A percentile compares a stretch with the other conserved stretches of the same genome.
Conservation (phyloP, 305 asterid genomes). For the Solanum hybrid region DNA sequence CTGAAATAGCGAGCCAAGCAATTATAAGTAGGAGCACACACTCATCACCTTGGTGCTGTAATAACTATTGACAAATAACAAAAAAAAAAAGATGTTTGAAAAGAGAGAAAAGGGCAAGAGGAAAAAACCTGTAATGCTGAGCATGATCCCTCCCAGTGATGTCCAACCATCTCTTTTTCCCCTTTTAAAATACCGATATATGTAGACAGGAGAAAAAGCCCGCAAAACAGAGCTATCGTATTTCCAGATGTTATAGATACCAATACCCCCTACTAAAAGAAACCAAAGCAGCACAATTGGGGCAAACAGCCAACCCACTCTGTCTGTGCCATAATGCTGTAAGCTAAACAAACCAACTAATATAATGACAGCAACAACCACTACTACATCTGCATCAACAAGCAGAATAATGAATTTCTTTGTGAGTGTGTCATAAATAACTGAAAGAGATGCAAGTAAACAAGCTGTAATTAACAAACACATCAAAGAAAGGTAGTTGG, state of each 20-base stretch:
- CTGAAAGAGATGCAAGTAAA: neutral
- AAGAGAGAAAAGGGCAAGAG: neutral
- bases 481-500: neutral
- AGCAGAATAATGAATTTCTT: constrained; percentile 5
- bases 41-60: neutral
- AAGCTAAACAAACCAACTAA: constrained; percentile 88
- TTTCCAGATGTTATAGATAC: constrained; percentile 70
- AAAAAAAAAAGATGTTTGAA: neutral
- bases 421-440: neutral
- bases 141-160: constrained; percentile 97
- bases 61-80: neutral
- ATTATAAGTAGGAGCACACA: constrained; percentile 1
- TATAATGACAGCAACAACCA: constrained; percentile 75
- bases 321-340: constrained; percentile 95
- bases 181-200: constrained; percentile 61
- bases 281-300: constrained; percentile 94
- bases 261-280: constrained; percentile 88
- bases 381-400: constrained; percentile 68
- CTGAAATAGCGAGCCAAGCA: constrained; percentile 36
- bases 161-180: constrained; percentile 65
- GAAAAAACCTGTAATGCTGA: constrained; percentile 82
- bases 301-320: constrained; percentile 96
- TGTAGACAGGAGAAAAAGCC: constrained; percentile 84
- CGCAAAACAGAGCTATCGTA: constrained; percentile 67
- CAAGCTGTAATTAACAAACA: neutral